These are phyloP conservation scores for Marasmius sp. DNA, from an alignment of 1,284 basidiomycete species.

Conservation along the genomic window DNA sequence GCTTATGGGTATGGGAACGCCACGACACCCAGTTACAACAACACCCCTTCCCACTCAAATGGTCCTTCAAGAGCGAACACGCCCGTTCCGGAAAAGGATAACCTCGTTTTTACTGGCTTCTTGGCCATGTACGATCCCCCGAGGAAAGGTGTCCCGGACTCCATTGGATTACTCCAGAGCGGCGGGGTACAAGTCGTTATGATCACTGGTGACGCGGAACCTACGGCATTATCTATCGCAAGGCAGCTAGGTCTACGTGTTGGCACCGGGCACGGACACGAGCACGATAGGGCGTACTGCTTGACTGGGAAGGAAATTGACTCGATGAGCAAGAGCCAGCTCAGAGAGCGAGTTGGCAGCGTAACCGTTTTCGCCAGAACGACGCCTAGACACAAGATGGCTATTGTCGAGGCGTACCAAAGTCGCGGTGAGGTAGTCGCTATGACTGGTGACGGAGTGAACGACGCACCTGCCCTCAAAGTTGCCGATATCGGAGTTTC, in stretches of 20 bases:
- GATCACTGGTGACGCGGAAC: constrained; percentile 96
- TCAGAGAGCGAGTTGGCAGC: constrained; percentile 80
- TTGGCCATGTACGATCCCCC: constrained; percentile 97
- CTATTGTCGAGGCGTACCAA: constrained; percentile 93
- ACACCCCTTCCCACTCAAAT: background rate
- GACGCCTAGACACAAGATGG: constrained; percentile 96
- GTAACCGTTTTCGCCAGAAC: constrained; percentile 93
- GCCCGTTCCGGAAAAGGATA: constrained; percentile 42
- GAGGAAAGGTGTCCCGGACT: constrained; percentile 87
- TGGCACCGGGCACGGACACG: constrained; percentile 23
- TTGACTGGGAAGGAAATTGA: constrained; percentile 91
- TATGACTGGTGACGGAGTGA: constrained; percentile 98
- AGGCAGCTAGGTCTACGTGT: constrained; percentile 83
- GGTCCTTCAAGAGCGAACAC: constrained; percentile 5
- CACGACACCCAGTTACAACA: background rate
- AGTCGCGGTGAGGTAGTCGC: constrained; percentile 87
- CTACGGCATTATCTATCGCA: constrained; percentile 90
- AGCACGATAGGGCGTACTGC: constrained; percentile 31
- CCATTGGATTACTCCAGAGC: constrained; percentile 76
- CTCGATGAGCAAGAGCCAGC: constrained; percentile 74
- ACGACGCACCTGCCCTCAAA: constrained; percentile 95
- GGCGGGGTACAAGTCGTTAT: constrained; percentile 95
- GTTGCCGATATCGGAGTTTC: constrained; percentile 98
- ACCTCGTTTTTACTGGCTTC: constrained; percentile 88
- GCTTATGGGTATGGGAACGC: constrained; percentile 73